These are phyloP conservation scores for Hanseniaspora uvarum DNA, from an alignment of 1,139 yeast genomes.

Conservation along the genomic window DNA sequence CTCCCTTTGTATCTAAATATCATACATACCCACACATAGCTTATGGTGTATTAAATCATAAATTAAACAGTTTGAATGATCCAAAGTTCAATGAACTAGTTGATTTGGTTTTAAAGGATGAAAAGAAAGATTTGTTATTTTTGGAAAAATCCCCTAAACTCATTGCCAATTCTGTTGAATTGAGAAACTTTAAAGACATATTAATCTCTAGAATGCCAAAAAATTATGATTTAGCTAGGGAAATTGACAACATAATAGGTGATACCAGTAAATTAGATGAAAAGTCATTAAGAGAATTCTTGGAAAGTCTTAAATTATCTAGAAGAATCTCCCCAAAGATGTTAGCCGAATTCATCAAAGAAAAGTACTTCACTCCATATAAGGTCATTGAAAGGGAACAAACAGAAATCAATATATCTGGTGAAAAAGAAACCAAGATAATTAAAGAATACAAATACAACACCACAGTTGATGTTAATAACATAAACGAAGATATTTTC, in stretches of 20 bases:
- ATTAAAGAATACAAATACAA: background rate
- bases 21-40: background rate
- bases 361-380: background rate
- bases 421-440: background rate
- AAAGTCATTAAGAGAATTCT: background rate
- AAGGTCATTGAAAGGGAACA: background rate
- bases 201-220: background rate
- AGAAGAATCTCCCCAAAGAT: background rate
- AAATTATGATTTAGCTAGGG: background rate
- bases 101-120: background rate
- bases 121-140: background rate
- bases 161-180: background rate
- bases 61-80: background rate
- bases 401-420: background rate
- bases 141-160: background rate
- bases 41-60: background rate
- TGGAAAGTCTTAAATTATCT: conserved; percentile 1
- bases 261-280: background rate
- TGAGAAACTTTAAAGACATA: background rate
- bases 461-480: background rate
- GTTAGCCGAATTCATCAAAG: background rate
- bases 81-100: background rate
- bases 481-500: conserved; percentile 14
- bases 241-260: background rate
- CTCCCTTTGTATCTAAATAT: background rate